Percentiles rank a stretch among this genome's conserved stretches.
Evolutionary conservation across 305 asterid species (phyloP).

Genomic region (Ilex paraguariensis): DNA sequence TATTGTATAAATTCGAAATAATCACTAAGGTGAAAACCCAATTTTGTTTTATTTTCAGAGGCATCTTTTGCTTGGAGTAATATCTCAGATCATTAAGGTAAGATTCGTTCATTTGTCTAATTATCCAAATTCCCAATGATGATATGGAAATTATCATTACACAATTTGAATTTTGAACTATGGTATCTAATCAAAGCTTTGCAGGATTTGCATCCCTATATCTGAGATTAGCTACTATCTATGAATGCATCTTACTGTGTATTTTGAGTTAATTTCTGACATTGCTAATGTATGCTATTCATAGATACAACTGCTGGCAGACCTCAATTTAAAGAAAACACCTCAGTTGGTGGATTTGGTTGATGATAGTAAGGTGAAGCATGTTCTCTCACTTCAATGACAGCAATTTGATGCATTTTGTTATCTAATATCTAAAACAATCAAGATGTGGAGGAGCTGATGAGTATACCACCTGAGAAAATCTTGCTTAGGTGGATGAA

Average conservation of each 20-base stretch:
- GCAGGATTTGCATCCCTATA: slow-evolving; percentile 7
- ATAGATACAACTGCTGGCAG: slow-evolving; percentile 92
- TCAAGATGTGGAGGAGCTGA: slow-evolving; percentile 93
- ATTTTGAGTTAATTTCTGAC: too few species aligned
- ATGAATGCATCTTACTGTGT: not conserved
- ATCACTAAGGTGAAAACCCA: too few species aligned
- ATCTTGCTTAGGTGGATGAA: slow-evolving; percentile 93
- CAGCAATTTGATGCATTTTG: slow-evolving; percentile 4
- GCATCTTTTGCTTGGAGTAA: slow-evolving; percentile 49
- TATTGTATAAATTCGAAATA: too few species aligned
- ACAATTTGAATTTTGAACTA: too few species aligned
- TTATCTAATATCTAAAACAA: slow-evolving; percentile 17
- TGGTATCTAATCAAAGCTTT: not conserved
- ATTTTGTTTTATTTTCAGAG: slow-evolving; percentile 22
- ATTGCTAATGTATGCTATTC: too few species aligned
- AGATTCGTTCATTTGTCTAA: slow-evolving; percentile 2
- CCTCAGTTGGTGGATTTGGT: slow-evolving; percentile 91
- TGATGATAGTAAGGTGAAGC: slow-evolving; percentile 73
- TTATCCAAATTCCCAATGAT: slow-evolving; percentile 8
- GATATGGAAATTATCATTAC: not conserved
- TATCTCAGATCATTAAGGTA: slow-evolving; percentile 51
- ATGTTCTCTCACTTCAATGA: too few species aligned
- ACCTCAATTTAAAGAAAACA: slow-evolving; percentile 88
- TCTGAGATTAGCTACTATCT: slow-evolving; percentile 1
- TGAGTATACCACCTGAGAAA: slow-evolving; percentile 83